Conservation (phyloP, 805 yeast species). For the Zygoascus tannicola region DNA sequence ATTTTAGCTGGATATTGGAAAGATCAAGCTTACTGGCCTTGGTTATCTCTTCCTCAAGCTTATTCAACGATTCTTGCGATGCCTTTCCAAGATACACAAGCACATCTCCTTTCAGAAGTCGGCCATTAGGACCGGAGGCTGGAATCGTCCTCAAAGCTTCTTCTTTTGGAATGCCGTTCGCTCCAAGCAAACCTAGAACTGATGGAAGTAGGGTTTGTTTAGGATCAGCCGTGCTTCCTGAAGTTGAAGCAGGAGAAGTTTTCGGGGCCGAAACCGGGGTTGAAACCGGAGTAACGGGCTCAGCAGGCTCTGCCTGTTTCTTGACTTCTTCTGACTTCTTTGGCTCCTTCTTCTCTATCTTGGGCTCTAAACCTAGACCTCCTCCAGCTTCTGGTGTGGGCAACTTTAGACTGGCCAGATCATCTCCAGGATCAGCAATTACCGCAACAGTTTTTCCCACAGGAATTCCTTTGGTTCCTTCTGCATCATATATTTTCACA, state of each 20-base stretch:
- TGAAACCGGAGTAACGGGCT: not conserved
- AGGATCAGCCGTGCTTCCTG: slow-evolving; percentile 44
- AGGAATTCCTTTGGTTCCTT: slow-evolving; percentile 70
- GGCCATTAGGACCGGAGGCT: slow-evolving; percentile 85
- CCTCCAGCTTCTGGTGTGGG: slow-evolving; percentile 34
- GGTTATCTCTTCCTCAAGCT: slow-evolving; percentile 46
- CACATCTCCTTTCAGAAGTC: slow-evolving; percentile 85
- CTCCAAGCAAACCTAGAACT: slow-evolving; percentile 55
- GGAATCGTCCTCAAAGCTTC: slow-evolving; percentile 65
- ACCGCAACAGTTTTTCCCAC: slow-evolving; percentile 90
- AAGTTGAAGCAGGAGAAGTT: slow-evolving; percentile 6
- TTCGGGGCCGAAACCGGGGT: not conserved
- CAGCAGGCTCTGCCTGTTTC: slow-evolving; percentile 5
- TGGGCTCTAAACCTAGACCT: slow-evolving; percentile 12
- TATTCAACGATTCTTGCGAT: slow-evolving; percentile 42
- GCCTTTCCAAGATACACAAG: slow-evolving; percentile 74
- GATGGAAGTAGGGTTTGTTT: slow-evolving; percentile 68
- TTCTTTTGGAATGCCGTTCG: slow-evolving; percentile 51
- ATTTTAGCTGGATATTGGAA: slow-evolving; percentile 42
- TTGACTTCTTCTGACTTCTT: slow-evolving; percentile 4
- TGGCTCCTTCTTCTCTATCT: not conserved
- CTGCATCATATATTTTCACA: slow-evolving; percentile 58
- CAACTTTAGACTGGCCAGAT: slow-evolving; percentile 49
- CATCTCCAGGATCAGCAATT: slow-evolving; percentile 83
- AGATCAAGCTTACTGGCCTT: slow-evolving; percentile 58